Percentiles rank a stretch among this genome's conserved stretches.
phyloP scores from a whole-genome alignment of 1,284 basidiomycete species.

The Moniliophthora roreri region DNA sequence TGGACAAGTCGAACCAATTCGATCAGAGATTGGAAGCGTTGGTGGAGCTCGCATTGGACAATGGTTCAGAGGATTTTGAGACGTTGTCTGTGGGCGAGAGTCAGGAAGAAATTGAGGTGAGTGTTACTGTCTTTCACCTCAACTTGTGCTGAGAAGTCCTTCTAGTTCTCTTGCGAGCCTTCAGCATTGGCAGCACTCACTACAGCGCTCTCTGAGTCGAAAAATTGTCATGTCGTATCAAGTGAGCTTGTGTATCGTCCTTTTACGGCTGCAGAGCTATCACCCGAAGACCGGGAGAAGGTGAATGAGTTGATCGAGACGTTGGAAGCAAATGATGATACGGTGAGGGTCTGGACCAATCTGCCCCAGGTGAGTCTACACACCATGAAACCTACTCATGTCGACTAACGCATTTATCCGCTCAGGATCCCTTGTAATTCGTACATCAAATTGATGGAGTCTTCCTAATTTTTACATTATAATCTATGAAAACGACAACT shows the following conservation, averaged over 20 bases:
- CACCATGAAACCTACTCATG: not conserved
- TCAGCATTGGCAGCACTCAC: conserved; percentile 46
- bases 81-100: conserved; percentile 20
- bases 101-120: conserved; percentile 36
- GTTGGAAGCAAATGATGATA: conserved; percentile 64
- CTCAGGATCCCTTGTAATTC: not conserved
- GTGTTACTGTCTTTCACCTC: conserved; percentile 33
- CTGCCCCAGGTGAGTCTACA: conserved; percentile 20
- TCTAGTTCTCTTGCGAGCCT: conserved; percentile 57
- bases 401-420: not conserved
- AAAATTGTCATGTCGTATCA: conserved; percentile 39
- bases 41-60: conserved; percentile 48
- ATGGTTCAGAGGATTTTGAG: conserved; percentile 60
- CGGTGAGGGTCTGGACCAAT: conserved; percentile 63
- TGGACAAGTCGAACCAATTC: conserved; percentile 43
- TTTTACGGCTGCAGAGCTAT: conserved; percentile 36
- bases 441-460: not conserved
- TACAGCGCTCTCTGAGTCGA: conserved; percentile 36
- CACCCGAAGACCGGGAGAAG: conserved; percentile 40
- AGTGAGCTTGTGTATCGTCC: conserved; percentile 63
- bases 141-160: not conserved
- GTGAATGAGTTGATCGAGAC: conserved; percentile 51
- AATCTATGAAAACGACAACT: not conserved
- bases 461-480: not conserved
- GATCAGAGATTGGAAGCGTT: conserved; percentile 44